Conservation (phyloP, 306 rosid species). For the Psophocarpus tetragonolobus region DNA sequence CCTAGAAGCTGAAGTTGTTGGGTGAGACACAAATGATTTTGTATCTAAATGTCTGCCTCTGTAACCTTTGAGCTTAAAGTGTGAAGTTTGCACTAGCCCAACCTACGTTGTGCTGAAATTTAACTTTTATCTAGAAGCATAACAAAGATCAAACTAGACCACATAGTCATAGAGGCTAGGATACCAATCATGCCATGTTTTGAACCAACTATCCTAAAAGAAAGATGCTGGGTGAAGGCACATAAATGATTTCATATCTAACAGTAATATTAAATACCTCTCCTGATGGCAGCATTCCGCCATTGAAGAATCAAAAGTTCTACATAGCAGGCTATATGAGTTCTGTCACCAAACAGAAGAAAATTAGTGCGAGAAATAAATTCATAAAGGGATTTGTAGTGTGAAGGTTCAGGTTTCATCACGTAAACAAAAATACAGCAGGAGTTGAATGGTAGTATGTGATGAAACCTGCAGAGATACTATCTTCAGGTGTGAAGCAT, state of each 20-base stretch:
- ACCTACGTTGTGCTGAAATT: neutral
- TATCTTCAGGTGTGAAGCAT: constrained; percentile 51
- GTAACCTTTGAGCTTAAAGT: neutral
- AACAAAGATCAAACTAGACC: neutral
- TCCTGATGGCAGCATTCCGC: constrained; percentile 96
- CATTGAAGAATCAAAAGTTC: constrained; percentile 85
- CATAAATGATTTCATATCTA: neutral
- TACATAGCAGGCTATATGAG: constrained; percentile 76
- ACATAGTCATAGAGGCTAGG: neutral
- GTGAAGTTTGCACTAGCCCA: neutral
- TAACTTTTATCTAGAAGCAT: neutral
- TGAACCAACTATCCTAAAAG: neutral
- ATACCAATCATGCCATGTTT: neutral
- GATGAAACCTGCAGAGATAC: constrained; percentile 80
- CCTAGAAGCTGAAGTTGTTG: neutral
- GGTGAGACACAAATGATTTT: neutral
- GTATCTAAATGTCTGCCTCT: neutral
- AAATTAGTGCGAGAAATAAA: constrained; percentile 36
- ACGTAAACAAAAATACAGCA: constrained; percentile 16
- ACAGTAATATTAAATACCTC: constrained; percentile 55
- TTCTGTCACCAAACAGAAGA: constrained; percentile 58
- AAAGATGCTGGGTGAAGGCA: neutral
- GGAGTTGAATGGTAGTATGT: constrained; percentile 14
- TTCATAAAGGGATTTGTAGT: neutral
- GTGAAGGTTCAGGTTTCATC: neutral